phyloP scores from a whole-genome alignment of 2,329 filamentous ascomycete genomes.

The Fusarium domesticum region DNA sequence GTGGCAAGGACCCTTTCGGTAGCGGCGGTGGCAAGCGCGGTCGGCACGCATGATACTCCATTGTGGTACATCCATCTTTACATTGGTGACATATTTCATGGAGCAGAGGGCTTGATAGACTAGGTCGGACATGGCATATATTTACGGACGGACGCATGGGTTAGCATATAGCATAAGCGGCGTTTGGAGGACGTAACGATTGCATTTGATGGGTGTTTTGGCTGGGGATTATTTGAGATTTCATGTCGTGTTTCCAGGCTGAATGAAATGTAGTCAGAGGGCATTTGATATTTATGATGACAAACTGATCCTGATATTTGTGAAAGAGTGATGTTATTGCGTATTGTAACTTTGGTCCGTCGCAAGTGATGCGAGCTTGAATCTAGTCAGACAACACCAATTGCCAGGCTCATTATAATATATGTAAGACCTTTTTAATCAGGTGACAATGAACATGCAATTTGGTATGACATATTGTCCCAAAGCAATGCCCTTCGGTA shows the following conservation, averaged over 20 bases:
- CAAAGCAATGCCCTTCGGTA: too few species aligned
- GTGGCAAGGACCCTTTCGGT: conserved; percentile 59
- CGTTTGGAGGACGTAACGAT: conserved; percentile 37
- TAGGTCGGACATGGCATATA: conserved; percentile 29
- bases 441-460: too few species aligned
- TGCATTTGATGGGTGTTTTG: conserved; percentile 27
- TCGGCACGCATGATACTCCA: conserved; percentile 41
- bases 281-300: background rate
- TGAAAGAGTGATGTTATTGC: too few species aligned
- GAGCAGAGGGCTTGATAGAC: conserved; percentile 26
- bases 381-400: too few species aligned
- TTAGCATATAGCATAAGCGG: conserved; percentile 37
- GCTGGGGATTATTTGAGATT: conserved; percentile 15
- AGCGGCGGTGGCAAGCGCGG: conserved; percentile 46
- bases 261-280: conserved; percentile 10
- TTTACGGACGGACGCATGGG: conserved; percentile 36
- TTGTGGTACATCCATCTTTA: conserved; percentile 6
- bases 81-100: conserved; percentile 15
- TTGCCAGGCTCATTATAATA: too few species aligned
- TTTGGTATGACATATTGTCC: too few species aligned
- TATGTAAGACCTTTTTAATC: too few species aligned
- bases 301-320: too few species aligned
- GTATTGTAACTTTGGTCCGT: too few species aligned
- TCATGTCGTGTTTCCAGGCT: conserved; percentile 16
- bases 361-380: too few species aligned